phyloP scores from a whole-genome alignment of 495 filamentous ascomycete genomes.

The Xylaria cubensis region DNA sequence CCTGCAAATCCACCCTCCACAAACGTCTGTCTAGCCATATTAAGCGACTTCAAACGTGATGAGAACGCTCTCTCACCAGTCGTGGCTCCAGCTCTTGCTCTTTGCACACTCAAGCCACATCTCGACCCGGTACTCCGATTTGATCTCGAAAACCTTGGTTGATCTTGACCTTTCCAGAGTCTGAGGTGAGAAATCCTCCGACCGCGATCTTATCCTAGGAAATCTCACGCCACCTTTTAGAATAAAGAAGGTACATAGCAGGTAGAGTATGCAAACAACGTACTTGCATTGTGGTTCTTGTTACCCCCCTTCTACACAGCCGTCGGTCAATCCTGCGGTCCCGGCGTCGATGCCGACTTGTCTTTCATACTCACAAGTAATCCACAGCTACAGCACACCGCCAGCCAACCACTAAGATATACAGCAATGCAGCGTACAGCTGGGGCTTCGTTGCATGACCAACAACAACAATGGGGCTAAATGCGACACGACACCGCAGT shows the following conservation, averaged over 20 bases:
- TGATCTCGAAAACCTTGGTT: slow-evolving; percentile 8
- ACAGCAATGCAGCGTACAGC: background rate
- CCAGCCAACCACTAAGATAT: background rate
- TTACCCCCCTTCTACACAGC: background rate
- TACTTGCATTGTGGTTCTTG: background rate
- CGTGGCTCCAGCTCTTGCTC: background rate
- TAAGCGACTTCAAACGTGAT: slow-evolving; percentile 18
- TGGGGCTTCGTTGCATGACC: slow-evolving; percentile 18
- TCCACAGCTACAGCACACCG: background rate
- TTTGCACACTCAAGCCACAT: background rate
- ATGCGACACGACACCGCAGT: background rate
- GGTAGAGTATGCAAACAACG: background rate
- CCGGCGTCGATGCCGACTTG: slow-evolving; percentile 5
- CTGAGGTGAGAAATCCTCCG: slow-evolving; percentile 22
- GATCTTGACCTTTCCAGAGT: slow-evolving; percentile 15
- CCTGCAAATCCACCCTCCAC: slow-evolving; percentile 17
- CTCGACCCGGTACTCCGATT: background rate
- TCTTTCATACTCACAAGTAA: background rate
- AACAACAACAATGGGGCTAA: slow-evolving; percentile 7
- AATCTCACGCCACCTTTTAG: background rate
- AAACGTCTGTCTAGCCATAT: slow-evolving; percentile 24
- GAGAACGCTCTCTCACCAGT: background rate
- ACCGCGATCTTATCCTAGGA: slow-evolving; percentile 3
- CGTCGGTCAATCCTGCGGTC: background rate
- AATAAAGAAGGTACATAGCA: background rate